phyloP scores from a whole-genome alignment of 345 rosid genomes.

The Zanthoxylum bungeanum region DNA sequence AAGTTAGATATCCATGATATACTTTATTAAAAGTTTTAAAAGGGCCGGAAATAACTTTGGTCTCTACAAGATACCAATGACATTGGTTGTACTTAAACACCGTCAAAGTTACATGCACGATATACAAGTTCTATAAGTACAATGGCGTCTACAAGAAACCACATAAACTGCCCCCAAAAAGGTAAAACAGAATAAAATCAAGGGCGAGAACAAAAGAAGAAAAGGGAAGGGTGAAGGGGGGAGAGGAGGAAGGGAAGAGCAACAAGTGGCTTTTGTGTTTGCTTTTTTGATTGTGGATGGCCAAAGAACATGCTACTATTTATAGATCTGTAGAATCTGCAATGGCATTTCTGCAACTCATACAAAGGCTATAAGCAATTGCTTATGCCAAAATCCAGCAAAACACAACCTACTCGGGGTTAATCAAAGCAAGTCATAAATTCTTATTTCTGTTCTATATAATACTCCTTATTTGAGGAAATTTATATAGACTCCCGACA shows the following conservation, averaged over 20 bases:
- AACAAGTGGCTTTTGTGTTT: neutral
- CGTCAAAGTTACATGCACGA: neutral
- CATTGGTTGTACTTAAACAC: neutral
- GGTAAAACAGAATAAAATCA: no score
- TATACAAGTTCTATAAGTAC: neutral
- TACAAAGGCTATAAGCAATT: neutral
- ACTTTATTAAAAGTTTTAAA: no score
- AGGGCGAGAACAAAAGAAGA: no score
- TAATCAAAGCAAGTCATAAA: neutral
- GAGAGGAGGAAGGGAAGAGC: no score
- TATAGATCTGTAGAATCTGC: neutral
- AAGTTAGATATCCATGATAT: neutral
- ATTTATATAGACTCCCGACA: neutral
- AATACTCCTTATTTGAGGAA: neutral
- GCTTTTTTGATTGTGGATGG: neutral
- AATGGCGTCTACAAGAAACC: neutral
- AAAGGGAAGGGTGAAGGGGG: no score
- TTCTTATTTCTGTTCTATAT: neutral
- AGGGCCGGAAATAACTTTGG: no score
- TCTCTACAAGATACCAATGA: no score
- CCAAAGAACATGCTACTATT: neutral
- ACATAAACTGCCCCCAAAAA: neutral
- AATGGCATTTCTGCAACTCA: neutral
- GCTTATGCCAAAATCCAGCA: neutral
- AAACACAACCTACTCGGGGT: neutral